phyloP scores from a whole-genome alignment of 768 basidiomycete genomes.

The Leccinum sublutescens region DNA sequence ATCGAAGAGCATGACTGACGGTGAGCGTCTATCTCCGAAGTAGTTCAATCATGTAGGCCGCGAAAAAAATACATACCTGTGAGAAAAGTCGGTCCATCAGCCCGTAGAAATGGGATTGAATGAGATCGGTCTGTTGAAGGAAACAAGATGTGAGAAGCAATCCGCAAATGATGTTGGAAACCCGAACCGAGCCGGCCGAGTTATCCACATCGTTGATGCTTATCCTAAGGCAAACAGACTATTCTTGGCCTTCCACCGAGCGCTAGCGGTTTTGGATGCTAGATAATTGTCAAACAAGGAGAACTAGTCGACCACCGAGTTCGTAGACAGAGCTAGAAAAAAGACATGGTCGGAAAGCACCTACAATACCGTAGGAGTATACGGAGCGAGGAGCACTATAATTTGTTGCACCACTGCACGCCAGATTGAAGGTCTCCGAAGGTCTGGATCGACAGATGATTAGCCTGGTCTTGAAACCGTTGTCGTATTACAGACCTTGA shows the following conservation, averaged over 20 bases:
- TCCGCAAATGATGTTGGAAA: not conserved
- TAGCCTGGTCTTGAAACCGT: slow-evolving; percentile 18
- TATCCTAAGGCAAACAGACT: slow-evolving; percentile 67
- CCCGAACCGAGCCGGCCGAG: slow-evolving; percentile 18
- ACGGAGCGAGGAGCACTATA: slow-evolving; percentile 55
- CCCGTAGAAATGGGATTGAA: slow-evolving; percentile 23
- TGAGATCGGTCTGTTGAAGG: slow-evolving; percentile 21
- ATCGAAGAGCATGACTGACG: slow-evolving; percentile 52
- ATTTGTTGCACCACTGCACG: slow-evolving; percentile 66
- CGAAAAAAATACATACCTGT: slow-evolving; percentile 13
- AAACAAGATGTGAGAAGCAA: not conserved
- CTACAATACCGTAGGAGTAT: slow-evolving; percentile 45
- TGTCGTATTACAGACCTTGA: not conserved
- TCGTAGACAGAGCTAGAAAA: slow-evolving; percentile 1
- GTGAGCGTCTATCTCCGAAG: slow-evolving; percentile 26
- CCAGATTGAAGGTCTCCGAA: slow-evolving; percentile 49
- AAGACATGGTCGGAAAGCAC: slow-evolving; percentile 25
- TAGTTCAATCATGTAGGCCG: not conserved
- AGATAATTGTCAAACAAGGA: slow-evolving; percentile 51
- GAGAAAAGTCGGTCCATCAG: slow-evolving; percentile 28
- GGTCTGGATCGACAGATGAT: slow-evolving; percentile 33
- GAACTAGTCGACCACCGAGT: slow-evolving; percentile 52
- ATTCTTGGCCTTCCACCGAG: slow-evolving; percentile 46
- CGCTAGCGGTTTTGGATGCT: slow-evolving; percentile 45
- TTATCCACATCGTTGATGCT: slow-evolving; percentile 62